Conservation (phyloP, 2,329 filamentous ascomycete genomes). For the Ustulina deusta region DNA sequence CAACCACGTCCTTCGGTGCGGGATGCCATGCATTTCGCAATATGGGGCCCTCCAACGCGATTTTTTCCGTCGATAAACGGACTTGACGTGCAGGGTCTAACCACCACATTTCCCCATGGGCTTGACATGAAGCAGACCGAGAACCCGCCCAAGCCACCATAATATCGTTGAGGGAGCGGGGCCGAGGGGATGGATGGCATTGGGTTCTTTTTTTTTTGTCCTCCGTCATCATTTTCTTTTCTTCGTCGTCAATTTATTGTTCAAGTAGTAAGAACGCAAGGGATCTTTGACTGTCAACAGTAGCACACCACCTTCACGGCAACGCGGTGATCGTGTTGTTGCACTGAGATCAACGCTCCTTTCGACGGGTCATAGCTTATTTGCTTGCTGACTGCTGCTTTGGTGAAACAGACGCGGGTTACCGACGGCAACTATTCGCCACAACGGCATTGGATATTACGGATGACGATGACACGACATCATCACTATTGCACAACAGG, state of each 20-base stretch:
- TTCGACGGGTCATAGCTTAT: slow-evolving; percentile 1
- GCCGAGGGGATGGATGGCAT: slow-evolving; percentile 16
- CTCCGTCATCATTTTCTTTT: slow-evolving; percentile 21
- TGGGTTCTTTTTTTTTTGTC: background rate
- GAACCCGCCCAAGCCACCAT: slow-evolving; percentile 1
- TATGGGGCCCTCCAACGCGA: slow-evolving; percentile 7
- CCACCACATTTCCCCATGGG: slow-evolving; percentile 11
- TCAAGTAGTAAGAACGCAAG: slow-evolving; percentile 17
- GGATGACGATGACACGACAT: slow-evolving; percentile 23
- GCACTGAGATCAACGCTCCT: background rate
- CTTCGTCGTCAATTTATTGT: slow-evolving; percentile 16
- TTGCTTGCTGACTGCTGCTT: slow-evolving; percentile 25
- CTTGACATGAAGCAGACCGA: slow-evolving; percentile 22
- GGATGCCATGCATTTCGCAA: slow-evolving; percentile 22
- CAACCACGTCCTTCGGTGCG: slow-evolving; percentile 12
- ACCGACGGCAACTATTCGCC: background rate
- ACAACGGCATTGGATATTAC: background rate
- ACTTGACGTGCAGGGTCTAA: slow-evolving; percentile 25
- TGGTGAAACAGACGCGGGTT: background rate
- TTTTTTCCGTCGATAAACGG: background rate
- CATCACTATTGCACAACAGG: slow-evolving; percentile 23
- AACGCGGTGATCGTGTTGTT: slow-evolving; percentile 11
- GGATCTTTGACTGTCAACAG: slow-evolving; percentile 21
- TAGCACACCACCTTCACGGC: slow-evolving; percentile 11
- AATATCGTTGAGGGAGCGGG: slow-evolving; percentile 13